Conservation (phyloP, 2,329 filamentous ascomycete species). For the Aspergillus sp. region DNA sequence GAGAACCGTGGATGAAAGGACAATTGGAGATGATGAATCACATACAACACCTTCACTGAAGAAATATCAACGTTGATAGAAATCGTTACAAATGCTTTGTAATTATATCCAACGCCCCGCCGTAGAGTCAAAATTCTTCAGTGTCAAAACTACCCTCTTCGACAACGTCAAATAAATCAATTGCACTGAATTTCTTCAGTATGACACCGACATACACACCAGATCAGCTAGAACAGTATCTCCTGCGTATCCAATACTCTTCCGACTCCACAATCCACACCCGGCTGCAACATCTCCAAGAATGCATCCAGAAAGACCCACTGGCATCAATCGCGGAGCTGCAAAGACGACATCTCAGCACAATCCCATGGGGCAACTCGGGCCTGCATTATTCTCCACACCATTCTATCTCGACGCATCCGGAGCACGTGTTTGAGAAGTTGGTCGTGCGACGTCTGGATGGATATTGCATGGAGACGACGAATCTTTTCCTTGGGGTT, state of each 20-base stretch:
- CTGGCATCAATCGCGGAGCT: conserved; percentile 28
- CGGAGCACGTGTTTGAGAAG: conserved; percentile 49
- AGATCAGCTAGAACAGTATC: conserved; percentile 32
- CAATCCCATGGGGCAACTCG: conserved; percentile 55
- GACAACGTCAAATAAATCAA: no score
- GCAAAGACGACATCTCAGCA: conserved; percentile 41
- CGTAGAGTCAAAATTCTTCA: no score
- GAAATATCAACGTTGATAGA: no score
- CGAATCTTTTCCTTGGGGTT: conserved; percentile 48
- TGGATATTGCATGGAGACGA: conserved; percentile 61
- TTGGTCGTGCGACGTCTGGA: conserved; percentile 48
- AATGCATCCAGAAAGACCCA: conserved; percentile 23
- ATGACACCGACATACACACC: conserved; percentile 25
- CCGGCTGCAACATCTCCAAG: conserved; percentile 21
- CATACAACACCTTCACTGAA: no score
- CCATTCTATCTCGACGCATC: conserved; percentile 46
- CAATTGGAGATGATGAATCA: no score
- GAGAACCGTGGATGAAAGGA: no score
- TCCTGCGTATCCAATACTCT: conserved; percentile 26
- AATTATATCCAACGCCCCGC: no score
- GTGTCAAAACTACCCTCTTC: no score
- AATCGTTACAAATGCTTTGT: no score
- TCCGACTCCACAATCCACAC: conserved; percentile 5
- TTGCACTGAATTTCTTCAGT: no score
- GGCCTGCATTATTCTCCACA: conserved; percentile 51